A percentile compares a stretch with the other conserved stretches of the same genome.
Conservation (phyloP, 495 filamentous ascomycete species). For the Xylaria palmicola region DNA sequence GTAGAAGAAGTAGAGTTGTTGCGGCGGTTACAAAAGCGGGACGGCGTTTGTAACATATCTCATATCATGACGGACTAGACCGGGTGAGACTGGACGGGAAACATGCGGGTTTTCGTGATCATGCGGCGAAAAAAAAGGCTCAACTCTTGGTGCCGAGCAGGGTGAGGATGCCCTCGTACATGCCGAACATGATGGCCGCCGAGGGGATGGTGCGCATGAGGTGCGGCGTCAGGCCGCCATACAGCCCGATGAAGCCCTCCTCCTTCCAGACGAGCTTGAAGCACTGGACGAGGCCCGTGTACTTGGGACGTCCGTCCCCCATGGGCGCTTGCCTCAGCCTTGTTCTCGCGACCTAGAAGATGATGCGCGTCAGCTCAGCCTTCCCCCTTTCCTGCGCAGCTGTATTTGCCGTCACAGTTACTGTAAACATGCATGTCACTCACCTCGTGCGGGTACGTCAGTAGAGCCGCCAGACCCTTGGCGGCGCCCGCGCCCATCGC, state of each 20-base stretch:
- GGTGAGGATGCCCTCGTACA: conserved; percentile 79
- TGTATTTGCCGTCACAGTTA: background rate
- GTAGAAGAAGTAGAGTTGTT: background rate
- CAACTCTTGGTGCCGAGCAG: conserved; percentile 46
- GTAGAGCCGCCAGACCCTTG: conserved; percentile 74
- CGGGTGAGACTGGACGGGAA: background rate
- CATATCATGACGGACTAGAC: background rate
- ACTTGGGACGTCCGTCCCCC: conserved; percentile 70
- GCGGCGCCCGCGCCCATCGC: conserved; percentile 75
- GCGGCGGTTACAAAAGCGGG: background rate
- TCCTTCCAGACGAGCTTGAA: conserved; percentile 79
- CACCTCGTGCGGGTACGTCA: conserved; percentile 89
- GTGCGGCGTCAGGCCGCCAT: conserved; percentile 84
- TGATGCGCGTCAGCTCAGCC: conserved; percentile 11
- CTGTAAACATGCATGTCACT: conserved; percentile 15
- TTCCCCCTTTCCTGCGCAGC: background rate
- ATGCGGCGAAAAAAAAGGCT: conserved; percentile 2
- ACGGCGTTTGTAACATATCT: background rate
- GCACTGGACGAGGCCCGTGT: conserved; percentile 79
- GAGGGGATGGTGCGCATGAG: conserved; percentile 84
- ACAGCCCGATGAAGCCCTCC: conserved; percentile 77
- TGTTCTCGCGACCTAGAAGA: conserved; percentile 67
- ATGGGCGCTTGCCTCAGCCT: conserved; percentile 77
- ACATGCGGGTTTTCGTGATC: background rate
- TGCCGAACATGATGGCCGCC: conserved; percentile 88